These are phyloP conservation scores for Botrytis fragariae DNA, from an alignment of 2,329 filamentous ascomycete species.

Conservation along the genomic window DNA sequence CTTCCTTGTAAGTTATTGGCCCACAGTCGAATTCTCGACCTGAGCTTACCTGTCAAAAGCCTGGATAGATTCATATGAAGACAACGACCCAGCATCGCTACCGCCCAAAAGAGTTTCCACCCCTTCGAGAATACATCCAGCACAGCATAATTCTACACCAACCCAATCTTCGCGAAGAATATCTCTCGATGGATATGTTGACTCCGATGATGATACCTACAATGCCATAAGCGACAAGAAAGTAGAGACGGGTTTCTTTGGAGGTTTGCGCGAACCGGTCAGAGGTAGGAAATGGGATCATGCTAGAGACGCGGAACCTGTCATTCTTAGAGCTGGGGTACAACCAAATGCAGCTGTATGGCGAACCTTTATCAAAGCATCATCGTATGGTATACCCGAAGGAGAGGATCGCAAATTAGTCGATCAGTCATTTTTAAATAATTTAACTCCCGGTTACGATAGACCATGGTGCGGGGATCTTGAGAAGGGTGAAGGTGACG, in stretches of 20 bases:
- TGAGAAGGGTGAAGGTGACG: constrained; percentile 28
- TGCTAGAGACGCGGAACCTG: constrained; percentile 37
- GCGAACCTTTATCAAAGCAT: constrained; percentile 36
- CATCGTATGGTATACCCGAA: constrained; percentile 35
- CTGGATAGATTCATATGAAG: constrained; percentile 39
- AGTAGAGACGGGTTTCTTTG: constrained; percentile 37
- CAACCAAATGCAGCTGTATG: constrained; percentile 32
- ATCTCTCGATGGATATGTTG: constrained; percentile 38
- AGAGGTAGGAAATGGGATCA: constrained; percentile 40
- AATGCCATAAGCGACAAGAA: constrained; percentile 29
- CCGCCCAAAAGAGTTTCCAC: constrained; percentile 31
- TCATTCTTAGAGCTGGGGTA: constrained; percentile 35
- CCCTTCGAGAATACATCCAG: constrained; percentile 32
- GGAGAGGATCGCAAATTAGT: constrained; percentile 35
- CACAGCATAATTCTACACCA: constrained; percentile 34
- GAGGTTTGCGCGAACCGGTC: constrained; percentile 36
- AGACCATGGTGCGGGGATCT: constrained; percentile 39
- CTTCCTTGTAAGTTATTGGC: constrained; percentile 34
- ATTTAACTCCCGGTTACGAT: constrained; percentile 39
- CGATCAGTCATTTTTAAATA: constrained; percentile 32
- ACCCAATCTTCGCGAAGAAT: constrained; percentile 28
- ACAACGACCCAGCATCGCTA: constrained; percentile 26
- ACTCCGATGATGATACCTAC: constrained; percentile 31
- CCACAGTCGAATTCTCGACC: constrained; percentile 3
- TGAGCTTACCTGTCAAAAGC: constrained; percentile 30